Evolutionary conservation across 2,329 filamentous ascomycete genomes (phyloP).

Genomic region (Talaromyces sp.): DNA sequence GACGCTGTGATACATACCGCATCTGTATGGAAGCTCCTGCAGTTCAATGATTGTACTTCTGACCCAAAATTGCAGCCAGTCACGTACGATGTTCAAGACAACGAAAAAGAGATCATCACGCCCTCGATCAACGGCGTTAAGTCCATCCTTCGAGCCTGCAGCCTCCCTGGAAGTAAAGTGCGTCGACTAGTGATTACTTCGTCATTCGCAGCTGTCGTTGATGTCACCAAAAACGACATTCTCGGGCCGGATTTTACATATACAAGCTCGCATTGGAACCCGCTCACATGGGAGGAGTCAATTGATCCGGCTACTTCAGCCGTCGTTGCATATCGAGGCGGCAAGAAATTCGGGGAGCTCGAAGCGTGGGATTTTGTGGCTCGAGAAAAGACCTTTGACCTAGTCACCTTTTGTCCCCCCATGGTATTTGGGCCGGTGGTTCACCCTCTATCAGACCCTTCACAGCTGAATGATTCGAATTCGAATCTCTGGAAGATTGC

Average conservation of each 20-base stretch:
- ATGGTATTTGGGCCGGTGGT: constrained; percentile 43
- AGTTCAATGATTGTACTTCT: not conserved
- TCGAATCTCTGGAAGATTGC: constrained; percentile 37
- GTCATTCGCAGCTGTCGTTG: constrained; percentile 9
- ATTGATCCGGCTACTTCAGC: not conserved
- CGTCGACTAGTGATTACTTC: constrained; percentile 9
- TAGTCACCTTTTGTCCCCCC: constrained; percentile 43
- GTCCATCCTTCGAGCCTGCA: constrained; percentile 6
- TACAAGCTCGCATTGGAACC: constrained; percentile 10
- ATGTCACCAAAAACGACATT: not conserved
- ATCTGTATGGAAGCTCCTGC: not conserved
- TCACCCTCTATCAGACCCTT: constrained; percentile 30
- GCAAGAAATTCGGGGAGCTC: constrained; percentile 12
- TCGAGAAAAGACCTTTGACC: constrained; percentile 34
- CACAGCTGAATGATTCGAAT: constrained; percentile 40
- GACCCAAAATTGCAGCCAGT: not conserved
- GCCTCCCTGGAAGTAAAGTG: constrained; percentile 1
- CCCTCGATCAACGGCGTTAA: constrained; percentile 10
- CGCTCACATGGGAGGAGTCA: constrained; percentile 9
- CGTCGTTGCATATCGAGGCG: constrained; percentile 9
- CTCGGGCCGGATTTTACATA: constrained; percentile 9
- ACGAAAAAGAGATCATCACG: constrained; percentile 11
- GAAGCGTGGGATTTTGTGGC: constrained; percentile 29
- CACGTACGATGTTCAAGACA: constrained; percentile 5
- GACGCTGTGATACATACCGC: constrained; percentile 9